A percentile compares a stretch with the other conserved stretches of the same genome.
Conservation (phyloP, 83 land plant species). For the Diphasiastrum complanatum region DNA sequence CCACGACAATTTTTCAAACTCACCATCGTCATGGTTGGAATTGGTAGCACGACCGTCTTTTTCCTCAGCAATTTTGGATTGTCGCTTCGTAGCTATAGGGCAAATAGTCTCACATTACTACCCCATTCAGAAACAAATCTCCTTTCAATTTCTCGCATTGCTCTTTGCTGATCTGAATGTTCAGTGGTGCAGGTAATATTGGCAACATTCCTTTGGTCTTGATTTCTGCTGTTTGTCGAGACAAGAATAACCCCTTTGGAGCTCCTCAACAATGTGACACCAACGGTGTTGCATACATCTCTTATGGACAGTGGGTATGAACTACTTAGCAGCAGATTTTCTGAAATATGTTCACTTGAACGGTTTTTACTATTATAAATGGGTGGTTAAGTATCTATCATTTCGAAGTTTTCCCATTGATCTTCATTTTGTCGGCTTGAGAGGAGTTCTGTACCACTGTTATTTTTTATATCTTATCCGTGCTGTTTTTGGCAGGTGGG, state of each 20-base stretch:
- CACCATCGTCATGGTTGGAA: conserved; percentile 80
- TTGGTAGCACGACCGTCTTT: conserved; percentile 44
- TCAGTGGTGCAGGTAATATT: conserved; percentile 64
- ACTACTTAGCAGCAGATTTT: too few relatives aligned
- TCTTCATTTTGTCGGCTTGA: background rate
- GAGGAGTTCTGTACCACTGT: background rate
- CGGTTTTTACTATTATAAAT: background rate
- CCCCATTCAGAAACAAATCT: too few relatives aligned
- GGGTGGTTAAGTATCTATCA: background rate
- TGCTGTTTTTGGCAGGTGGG: conserved; percentile 63
- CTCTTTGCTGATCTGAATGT: background rate
- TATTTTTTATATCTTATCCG: background rate
- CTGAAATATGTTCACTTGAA: conserved; percentile 16
- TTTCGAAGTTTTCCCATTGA: background rate
- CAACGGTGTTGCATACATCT: conserved; percentile 81
- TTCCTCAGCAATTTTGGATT: conserved; percentile 5
- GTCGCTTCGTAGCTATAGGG: background rate
- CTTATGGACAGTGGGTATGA: conserved; percentile 99
- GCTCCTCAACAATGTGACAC: conserved; percentile 54
- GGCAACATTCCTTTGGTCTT: conserved; percentile 95
- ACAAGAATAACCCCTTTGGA: conserved; percentile 73
- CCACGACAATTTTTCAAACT: conserved; percentile 88
- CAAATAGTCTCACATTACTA: too few relatives aligned
- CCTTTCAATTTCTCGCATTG: too few relatives aligned
- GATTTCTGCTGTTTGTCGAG: conserved; percentile 78